These are phyloP conservation scores for Circinella minor DNA, from an alignment of 371 early-diverging fungal genomes.

Conservation along the genomic window DNA sequence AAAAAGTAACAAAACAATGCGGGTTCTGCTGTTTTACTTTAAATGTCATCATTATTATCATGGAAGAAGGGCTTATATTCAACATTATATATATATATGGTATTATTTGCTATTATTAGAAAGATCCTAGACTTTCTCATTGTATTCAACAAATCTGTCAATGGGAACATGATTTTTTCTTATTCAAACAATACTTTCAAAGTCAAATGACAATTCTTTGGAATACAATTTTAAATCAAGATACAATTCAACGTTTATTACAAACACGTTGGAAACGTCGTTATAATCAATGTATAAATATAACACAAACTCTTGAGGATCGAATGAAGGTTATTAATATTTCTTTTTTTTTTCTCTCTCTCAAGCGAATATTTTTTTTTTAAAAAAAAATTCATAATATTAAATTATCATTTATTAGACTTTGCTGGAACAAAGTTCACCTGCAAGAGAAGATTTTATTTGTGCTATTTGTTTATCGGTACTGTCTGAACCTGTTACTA, in stretches of 20 bases:
- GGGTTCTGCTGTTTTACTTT: too few relatives aligned
- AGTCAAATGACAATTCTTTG: slow-evolving; percentile 16
- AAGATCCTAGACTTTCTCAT: slow-evolving; percentile 5
- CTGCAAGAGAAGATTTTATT: slow-evolving; percentile 17
- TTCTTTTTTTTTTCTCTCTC: neutral
- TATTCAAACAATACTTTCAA: slow-evolving; percentile 15
- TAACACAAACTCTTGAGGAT: slow-evolving; percentile 8
- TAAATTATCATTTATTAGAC: neutral
- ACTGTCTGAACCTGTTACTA: slow-evolving; percentile 17
- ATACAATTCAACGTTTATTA: neutral
- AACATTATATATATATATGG: neutral
- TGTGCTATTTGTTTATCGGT: slow-evolving; percentile 21
- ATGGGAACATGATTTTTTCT: slow-evolving; percentile 12
- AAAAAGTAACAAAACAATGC: too few relatives aligned
- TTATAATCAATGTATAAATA: slow-evolving; percentile 9
- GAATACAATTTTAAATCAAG: slow-evolving; percentile 1
- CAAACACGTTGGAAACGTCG: slow-evolving; percentile 13
- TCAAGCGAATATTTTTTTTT: too few relatives aligned
- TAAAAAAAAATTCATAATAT: neutral
- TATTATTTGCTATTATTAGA: slow-evolving; percentile 1
- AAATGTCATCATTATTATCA: too few relatives aligned
- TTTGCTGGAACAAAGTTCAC: slow-evolving; percentile 14
- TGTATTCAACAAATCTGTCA: slow-evolving; percentile 17
- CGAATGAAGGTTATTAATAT: neutral
- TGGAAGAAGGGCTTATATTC: too few relatives aligned